Evolutionary conservation across 345 rosid genomes (phyloP), one percentile per base, ranked within the genome.

Genomic region (Punica granatum): DNA sequence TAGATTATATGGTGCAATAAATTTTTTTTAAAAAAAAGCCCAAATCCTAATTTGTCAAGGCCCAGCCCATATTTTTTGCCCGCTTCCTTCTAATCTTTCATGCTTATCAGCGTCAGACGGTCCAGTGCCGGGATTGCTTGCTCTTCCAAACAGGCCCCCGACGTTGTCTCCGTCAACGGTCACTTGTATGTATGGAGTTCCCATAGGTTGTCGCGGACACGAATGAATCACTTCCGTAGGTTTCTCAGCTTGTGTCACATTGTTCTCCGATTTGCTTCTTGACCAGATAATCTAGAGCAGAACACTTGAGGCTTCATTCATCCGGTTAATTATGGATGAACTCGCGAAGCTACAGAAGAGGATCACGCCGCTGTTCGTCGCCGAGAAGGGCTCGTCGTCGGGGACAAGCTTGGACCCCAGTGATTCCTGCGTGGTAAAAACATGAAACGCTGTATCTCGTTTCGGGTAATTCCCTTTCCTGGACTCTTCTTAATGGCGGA

Each of bases 321-420:
- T 4, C 56, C 26, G 6, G 26, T 65, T 76, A 72, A 62, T 66
- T 71, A 93, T 93, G 98, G 93, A 94, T 42, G 98, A 91, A 58
- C 79, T 93, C 83, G 98, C 88, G 75, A 95, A 87, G 75, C 71
- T 93, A 46, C 86, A 73, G 82, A 86, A 89, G 83, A 93, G 90
- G 80, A 87, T 93, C 69, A 73, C 87, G 3, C 98, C 97, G 2
- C 80, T 93, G 79, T 93, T 93, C 67, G 97, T 90, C 85, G 92
- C 92, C 33, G 96, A 93, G 74, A 88, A 87, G 73, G 98, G 98
- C 5, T 89, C 90, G 72, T 83, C 96, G 2, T 64, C 92, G 4
- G 90, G 81, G 19, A 86, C 94, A 41, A 76, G 89, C 0, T 71
- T 83, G 46, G 97, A 88, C 67, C 87, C 88, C n/a, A 76, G 62